Percentiles rank a stretch among this genome's conserved stretches.
Conservation (phyloP, 176 grass and related monocot species). For the Oryza glumipatula region DNA sequence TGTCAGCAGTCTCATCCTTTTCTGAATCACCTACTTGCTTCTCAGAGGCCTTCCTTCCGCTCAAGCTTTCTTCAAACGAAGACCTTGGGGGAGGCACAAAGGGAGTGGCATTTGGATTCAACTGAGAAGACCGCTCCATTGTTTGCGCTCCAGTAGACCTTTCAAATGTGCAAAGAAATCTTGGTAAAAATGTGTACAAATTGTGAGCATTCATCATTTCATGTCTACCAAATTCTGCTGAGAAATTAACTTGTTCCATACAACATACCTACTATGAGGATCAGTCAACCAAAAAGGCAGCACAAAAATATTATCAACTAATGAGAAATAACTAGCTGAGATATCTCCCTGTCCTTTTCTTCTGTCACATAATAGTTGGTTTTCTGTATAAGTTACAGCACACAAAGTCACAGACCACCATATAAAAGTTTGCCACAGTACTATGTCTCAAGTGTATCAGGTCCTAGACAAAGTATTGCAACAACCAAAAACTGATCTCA, state of each 20-base stretch:
- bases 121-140: constrained; percentile 43
- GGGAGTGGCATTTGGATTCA: constrained; percentile 67
- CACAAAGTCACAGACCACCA: background rate
- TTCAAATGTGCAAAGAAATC: constrained; percentile 5
- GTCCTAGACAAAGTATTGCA: background rate
- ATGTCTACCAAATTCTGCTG: background rate
- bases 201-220: background rate
- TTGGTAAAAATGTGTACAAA: background rate
- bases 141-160: constrained; percentile 20
- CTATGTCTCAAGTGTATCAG: background rate
- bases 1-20: constrained; percentile 37
- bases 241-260: background rate
- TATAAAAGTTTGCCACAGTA: background rate
- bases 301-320: background rate
- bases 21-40: constrained; percentile 25
- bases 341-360: background rate
- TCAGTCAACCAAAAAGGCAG: background rate
- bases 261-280: background rate
- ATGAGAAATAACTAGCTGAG: background rate
- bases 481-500: background rate
- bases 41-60: constrained; percentile 13
- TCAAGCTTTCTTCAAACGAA: background rate
- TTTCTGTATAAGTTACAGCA: background rate
- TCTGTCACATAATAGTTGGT: background rate
- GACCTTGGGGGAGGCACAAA: constrained; percentile 50